Percentiles rank a stretch among this genome's conserved stretches.
These are phyloP conservation scores for Boechera retrofracta DNA, from an alignment of 345 rosid genomes.

Conservation along the genomic window DNA sequence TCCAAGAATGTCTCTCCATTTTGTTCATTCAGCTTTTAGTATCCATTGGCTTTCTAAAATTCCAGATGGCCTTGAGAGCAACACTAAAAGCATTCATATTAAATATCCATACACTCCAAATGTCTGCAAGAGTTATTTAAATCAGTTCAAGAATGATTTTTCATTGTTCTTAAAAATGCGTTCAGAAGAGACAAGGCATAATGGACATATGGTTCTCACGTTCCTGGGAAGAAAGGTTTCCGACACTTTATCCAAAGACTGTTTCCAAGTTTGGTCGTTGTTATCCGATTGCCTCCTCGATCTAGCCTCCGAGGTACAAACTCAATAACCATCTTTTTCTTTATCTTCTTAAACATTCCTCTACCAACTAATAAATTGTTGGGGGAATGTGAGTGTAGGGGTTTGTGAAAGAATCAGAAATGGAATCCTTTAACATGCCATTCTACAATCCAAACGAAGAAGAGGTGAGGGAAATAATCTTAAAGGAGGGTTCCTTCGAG, in stretches of 20 bases:
- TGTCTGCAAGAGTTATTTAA: slow-evolving; percentile 43
- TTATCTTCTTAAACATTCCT: not conserved
- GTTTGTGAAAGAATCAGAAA: slow-evolving; percentile 27
- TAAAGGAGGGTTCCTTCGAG: slow-evolving; percentile 47
- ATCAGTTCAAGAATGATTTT: slow-evolving; percentile 55
- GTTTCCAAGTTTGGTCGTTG: slow-evolving; percentile 38
- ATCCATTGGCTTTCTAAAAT: slow-evolving; percentile 52
- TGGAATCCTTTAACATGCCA: slow-evolving; percentile 50
- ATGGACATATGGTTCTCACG: slow-evolving; percentile 51
- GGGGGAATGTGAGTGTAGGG: slow-evolving; percentile 35
- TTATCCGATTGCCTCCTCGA: slow-evolving; percentile 44
- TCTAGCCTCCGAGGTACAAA: slow-evolving; percentile 47
- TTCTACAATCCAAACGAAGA: slow-evolving; percentile 40
- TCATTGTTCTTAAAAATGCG: slow-evolving; percentile 44
- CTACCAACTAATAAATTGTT: not conserved
- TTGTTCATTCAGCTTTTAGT: slow-evolving; percentile 49
- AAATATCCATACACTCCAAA: slow-evolving; percentile 40
- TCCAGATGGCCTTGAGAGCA: slow-evolving; percentile 35
- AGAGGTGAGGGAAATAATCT: slow-evolving; percentile 37
- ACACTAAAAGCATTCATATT: slow-evolving; percentile 34
- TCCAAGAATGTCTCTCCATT: slow-evolving; percentile 40
- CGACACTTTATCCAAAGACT: slow-evolving; percentile 36
- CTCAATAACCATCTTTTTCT: not conserved
- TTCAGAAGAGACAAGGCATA: slow-evolving; percentile 43
- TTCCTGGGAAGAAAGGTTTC: slow-evolving; percentile 43